Base-by-base conservation (phyloP, 805 yeast species). In the Nakazawaea wyomingensis region DNA sequence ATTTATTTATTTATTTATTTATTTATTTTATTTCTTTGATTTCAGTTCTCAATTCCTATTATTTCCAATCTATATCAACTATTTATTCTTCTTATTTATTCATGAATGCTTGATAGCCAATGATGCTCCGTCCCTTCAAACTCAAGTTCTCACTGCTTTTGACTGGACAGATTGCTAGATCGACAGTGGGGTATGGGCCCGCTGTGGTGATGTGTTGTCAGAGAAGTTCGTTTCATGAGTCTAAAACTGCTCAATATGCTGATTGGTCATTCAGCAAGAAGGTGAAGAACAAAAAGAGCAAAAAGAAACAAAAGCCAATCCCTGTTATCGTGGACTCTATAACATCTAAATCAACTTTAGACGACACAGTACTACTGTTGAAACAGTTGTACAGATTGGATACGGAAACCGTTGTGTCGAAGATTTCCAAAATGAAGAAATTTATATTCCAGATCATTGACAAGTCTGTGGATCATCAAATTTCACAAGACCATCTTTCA, bases 401-500 rank as follows among this genome's bases (percentile, higher is more conserved):
- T 22, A 17, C 32, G 19, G n/a, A 36, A 20, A 42, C 41, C 10
- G 11, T 17, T 14, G 26, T 16, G 5, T 31, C 45, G 13, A 42
- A 42, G 27, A 16, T 4, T 11, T 16, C 6, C 6, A 38, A 37
- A 11, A 32, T 38, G 36, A 43, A 43, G 16, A 10, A 5, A 2
- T 28, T 43, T 34, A 28, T 43, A 7, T 34, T 38, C n/a, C 31
- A 37, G 11, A 13, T 34, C 10, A 37, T 43, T 8, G 39, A 37
- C 6, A 38, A 37, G 21, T 43, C 46, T 2, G 35, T 34, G 4
- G 39, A 43, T 28, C 11, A n/a, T 5, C 16, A 7, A 16, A 9
- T 41, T 11, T 5, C 8, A 10, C 8, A 3, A 7, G 40, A 41
- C 9, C 21, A 41, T 19, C 26, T 41, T 11, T 16, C 16, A 34